Base-by-base conservation (phyloP, 495 filamentous ascomycete genomes). In the Physcia stellaris region DNA sequence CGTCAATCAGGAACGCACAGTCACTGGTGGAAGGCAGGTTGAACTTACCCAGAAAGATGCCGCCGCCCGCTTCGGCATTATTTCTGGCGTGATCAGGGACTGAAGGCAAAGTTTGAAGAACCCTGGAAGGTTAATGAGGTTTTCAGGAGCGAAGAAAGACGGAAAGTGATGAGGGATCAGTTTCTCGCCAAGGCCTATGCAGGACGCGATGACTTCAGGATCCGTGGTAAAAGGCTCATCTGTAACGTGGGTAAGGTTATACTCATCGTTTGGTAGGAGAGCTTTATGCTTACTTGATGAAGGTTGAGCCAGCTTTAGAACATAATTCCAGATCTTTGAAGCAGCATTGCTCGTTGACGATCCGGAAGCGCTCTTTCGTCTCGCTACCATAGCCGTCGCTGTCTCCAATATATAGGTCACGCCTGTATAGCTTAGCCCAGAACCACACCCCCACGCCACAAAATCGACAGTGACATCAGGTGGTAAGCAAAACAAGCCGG, bases 61-160 rank as follows among this genome's bases (percentile, higher is more conserved):
- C 0, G 86, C 79, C 4, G 83, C 75, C 26, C 70, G 72, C 54
- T 94, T 88, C 1, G 86, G 82, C 23, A 95, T 64, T 0, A 80
- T 72, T 24, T 95, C 86, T 2, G 67, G 71, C 6, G 77, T 77
- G 26, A 70, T 63, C 15, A 98, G 58, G 24, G 82, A 73, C 43
- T 77, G 65, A 26, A 94, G 67, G 1, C 75, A 71, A 53, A 94
- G 93, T 21, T 79, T 59, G 51, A 94, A 75, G n/a, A 90, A 64
- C 40, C 70, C 71, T 43, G 78, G 73, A 15, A 83, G 61, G 15
- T 72, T 59, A 4, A 62, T 56, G 4, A 58, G 41, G 1, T 67
- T 60, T 39, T 73, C 58, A 15, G 61, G 56, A 16, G 55, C 56
- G 41, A 77, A 62, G 16, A 86, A 59, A 13, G 76, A 54, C 16